These are phyloP conservation scores for Hippophae tibetana DNA, from an alignment of 306 rosid genomes.

Conservation along the genomic window DNA sequence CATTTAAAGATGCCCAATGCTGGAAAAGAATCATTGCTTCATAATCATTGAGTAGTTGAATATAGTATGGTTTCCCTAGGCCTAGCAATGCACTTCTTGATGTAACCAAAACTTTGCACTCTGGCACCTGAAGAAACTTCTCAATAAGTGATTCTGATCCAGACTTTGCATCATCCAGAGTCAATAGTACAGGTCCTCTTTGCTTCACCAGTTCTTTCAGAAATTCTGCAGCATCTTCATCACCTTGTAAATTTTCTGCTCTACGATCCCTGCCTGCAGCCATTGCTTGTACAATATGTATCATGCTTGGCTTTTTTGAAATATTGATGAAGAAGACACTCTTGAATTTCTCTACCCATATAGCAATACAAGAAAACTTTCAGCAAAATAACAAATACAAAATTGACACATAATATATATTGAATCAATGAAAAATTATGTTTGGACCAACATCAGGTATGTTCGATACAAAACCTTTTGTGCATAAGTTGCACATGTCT, in stretches of 20 bases:
- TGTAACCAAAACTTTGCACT: constrained; percentile 49
- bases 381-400: too few species aligned
- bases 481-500: too few species aligned
- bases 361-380: too few species aligned
- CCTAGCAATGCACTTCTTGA: constrained; percentile 37
- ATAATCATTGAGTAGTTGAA: constrained; percentile 26
- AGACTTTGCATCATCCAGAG: not conserved
- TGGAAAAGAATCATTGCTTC: constrained; percentile 38
- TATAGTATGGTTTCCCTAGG: constrained; percentile 10
- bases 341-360: constrained; percentile 24
- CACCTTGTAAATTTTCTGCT: not conserved
- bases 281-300: constrained; percentile 23
- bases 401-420: too few species aligned
- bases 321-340: constrained; percentile 38
- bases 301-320: constrained; percentile 27
- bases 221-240: not conserved
- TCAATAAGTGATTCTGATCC: constrained; percentile 32
- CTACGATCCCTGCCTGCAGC: not conserved
- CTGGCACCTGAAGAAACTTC: constrained; percentile 21
- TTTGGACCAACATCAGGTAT: too few species aligned
- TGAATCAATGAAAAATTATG: too few species aligned
- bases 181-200: not conserved
- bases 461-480: not conserved
- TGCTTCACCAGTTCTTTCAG: not conserved
- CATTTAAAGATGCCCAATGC: constrained; percentile 28